phyloP scores from a whole-genome alignment of 768 basidiomycete genomes.

The Trametes cinnabarina region DNA sequence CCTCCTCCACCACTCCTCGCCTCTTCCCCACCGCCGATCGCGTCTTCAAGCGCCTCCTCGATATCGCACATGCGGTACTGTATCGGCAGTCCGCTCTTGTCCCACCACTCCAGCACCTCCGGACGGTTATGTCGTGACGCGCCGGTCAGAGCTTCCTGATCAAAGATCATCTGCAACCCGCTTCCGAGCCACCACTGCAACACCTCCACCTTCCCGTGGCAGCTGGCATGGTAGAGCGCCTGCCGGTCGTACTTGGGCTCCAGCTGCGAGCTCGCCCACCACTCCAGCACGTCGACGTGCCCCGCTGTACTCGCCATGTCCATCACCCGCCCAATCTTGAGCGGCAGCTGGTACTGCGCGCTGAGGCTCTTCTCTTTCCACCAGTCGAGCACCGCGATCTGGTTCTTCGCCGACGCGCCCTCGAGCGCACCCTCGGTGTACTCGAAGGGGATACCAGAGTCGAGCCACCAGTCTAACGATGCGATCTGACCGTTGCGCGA shows the following conservation, averaged over 20 bases:
- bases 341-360: conserved; percentile 47
- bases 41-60: conserved; percentile 88
- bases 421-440: conserved; percentile 82
- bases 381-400: conserved; percentile 78
- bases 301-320: conserved; percentile 82
- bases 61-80: conserved; percentile 91
- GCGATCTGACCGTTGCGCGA: conserved; percentile 72
- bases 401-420: conserved; percentile 74
- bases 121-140: conserved; percentile 81
- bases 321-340: conserved; percentile 83
- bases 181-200: conserved; percentile 83
- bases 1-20: conserved; percentile 78
- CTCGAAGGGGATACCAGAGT: conserved; percentile 61
- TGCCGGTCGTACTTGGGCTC: conserved; percentile 78
- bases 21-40: conserved; percentile 73
- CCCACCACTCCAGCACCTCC: conserved; percentile 88
- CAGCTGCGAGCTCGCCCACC: conserved; percentile 80
- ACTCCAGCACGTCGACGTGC: conserved; percentile 72
- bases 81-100: conserved; percentile 70
- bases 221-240: conserved; percentile 75
- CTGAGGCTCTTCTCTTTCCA: conserved; percentile 57
- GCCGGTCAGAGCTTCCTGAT: conserved; percentile 74
- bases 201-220: conserved; percentile 75
- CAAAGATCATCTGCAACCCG: conserved; percentile 74
- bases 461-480: conserved; percentile 81